Base-by-base conservation (phyloP, 2,329 filamentous ascomycete species). In the Chaetomiaceae sp. region DNA sequence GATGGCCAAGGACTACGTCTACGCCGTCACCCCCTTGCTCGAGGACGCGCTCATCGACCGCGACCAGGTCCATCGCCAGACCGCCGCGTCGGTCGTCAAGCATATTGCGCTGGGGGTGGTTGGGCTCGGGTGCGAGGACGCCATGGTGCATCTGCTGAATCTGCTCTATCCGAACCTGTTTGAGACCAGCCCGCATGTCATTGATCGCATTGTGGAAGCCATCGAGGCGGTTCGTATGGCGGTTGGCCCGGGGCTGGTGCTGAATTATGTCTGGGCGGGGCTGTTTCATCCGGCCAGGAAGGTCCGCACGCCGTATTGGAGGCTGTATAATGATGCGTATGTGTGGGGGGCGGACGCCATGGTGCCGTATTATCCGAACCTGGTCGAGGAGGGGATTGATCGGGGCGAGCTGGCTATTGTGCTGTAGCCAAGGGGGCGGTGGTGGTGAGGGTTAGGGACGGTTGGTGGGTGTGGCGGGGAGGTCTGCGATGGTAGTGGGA, bases 1-100 rank as follows among this genome's bases (percentile, higher is more conserved):
- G 68, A 97, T 98, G 93, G 88, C 89, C 54, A 98, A 97, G 70
- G 93, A 98, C 68, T 98, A 98, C 65, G 93, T 98, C 62, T 98
- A 98, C 62, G 93, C 94, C 15, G 90, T 98, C 27, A 96, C 90
- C 2, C 93, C 93, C 6, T 74, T 98, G 9, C 82, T 98, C 2
- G 93, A 98, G 64, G 93, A 98, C 63, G 93, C 94, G 2, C 82
- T 98, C 51, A 96, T 96, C 67, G 93, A 98, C 66, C 84, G 93
- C 51, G 93, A 98, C 65, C 93, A 98, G 69, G 93, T 98, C 1
- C 93, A 98, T 69, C 83, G 93, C 22, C 93, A 98, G 67, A 98
- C 93, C 1, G 93, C 93, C 1, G 93, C 93, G 20, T 89, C 85
- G 1, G 93, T 97, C 1, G 93, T 98, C 66, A 98, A 98, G 73